Evolutionary conservation across 495 filamentous ascomycete species (phyloP).

Genomic region (Talaromyces stipitatus): DNA sequence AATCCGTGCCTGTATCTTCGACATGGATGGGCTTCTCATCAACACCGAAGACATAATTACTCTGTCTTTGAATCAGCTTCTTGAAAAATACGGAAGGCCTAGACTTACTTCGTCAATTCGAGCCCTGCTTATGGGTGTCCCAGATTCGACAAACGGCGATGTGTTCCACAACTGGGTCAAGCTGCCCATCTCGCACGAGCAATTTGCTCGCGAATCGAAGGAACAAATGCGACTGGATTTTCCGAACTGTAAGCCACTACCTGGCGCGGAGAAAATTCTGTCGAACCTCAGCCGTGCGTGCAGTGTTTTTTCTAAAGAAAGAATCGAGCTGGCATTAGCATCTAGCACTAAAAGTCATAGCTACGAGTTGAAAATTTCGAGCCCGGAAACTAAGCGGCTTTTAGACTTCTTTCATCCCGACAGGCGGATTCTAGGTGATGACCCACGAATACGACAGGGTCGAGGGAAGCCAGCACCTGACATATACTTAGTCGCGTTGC

Average conservation of each 20-base stretch:
- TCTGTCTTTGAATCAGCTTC: slow-evolving; percentile 22
- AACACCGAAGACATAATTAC: slow-evolving; percentile 36
- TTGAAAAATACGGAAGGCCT: slow-evolving; percentile 20
- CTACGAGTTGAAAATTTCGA: slow-evolving; percentile 13
- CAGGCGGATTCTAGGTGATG: slow-evolving; percentile 24
- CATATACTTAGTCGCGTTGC: slow-evolving; percentile 29
- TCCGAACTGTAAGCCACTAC: slow-evolving; percentile 20
- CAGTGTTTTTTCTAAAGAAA: slow-evolving; percentile 4
- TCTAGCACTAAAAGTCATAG: slow-evolving; percentile 12
- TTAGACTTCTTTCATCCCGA: slow-evolving; percentile 9
- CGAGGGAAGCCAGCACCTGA: slow-evolving; percentile 30
- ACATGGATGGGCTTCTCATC: slow-evolving; percentile 36
- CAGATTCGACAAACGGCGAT: slow-evolving; percentile 14
- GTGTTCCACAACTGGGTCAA: slow-evolving; percentile 24
- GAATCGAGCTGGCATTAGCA: slow-evolving; percentile 11
- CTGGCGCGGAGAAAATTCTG: slow-evolving; percentile 26
- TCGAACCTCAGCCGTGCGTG: slow-evolving; percentile 15
- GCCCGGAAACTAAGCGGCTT: slow-evolving; percentile 7
- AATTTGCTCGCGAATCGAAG: slow-evolving; percentile 20
- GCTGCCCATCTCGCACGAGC: slow-evolving; percentile 20
- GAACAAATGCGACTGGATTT: slow-evolving; percentile 19
- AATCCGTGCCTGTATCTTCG: slow-evolving; percentile 38
- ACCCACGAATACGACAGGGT: slow-evolving; percentile 18
- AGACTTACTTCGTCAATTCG: slow-evolving; percentile 18
- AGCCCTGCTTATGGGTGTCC: slow-evolving; percentile 20